A percentile compares a stretch with the other conserved stretches of the same genome.
phyloP scores from a whole-genome alignment of 2,329 filamentous ascomycete species.

The Sarocladiaceae sp. region DNA sequence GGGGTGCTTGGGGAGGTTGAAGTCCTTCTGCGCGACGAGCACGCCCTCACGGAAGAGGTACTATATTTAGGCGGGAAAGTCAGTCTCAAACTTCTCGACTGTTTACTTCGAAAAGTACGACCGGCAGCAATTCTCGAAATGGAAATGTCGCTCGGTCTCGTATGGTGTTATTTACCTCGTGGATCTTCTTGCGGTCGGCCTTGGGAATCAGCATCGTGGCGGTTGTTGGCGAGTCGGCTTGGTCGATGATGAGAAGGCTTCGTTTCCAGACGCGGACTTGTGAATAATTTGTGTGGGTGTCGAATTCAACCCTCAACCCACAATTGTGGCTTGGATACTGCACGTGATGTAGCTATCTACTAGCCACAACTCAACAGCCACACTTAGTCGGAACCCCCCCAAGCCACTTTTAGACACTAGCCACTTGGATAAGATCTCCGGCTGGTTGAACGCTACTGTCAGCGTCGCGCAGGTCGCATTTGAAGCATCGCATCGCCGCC shows the following conservation, averaged over 20 bases:
- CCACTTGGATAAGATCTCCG: too few relatives aligned
- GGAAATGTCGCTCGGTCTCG: slow-evolving; percentile 5
- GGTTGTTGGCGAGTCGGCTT: slow-evolving; percentile 36
- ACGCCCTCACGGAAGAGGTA: slow-evolving; percentile 94
- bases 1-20: slow-evolving; percentile 94
- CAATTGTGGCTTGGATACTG: slow-evolving; percentile 28
- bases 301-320: slow-evolving; percentile 28
- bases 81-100: slow-evolving; percentile 4
- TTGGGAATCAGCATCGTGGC: slow-evolving; percentile 96
- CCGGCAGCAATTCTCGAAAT: slow-evolving; percentile 1
- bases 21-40: slow-evolving; percentile 99
- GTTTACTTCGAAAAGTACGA: neutral
- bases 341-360: too few relatives aligned
- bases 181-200: slow-evolving; percentile 99
- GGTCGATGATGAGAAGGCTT: slow-evolving; percentile 45
- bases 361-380: too few relatives aligned
- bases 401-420: too few relatives aligned
- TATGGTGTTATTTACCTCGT: slow-evolving; percentile 56
- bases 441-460: too few relatives aligned
- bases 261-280: slow-evolving; percentile 17
- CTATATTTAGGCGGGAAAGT: slow-evolving; percentile 37
- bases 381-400: too few relatives aligned
- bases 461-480: too few relatives aligned
- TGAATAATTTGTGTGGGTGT: slow-evolving; percentile 40
- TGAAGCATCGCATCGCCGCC: too few relatives aligned